Percentiles rank a stretch among this genome's conserved stretches.
These are phyloP conservation scores for Elymus sibiricus DNA, from an alignment of 176 grass and related monocot species.

Conservation along the genomic window DNA sequence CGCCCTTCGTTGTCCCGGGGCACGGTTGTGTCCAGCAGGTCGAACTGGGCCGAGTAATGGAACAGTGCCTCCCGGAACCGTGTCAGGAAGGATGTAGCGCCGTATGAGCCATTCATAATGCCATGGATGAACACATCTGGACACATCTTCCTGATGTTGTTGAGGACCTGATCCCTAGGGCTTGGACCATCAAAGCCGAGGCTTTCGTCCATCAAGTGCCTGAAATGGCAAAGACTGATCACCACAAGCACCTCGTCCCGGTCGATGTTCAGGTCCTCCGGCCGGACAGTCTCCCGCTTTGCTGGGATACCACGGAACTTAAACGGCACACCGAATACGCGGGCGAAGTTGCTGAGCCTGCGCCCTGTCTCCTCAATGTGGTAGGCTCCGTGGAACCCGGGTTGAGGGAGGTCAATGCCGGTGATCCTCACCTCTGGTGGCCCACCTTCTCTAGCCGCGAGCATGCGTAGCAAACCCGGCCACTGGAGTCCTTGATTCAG, in stretches of 20 bases:
- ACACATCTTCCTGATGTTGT: conserved; percentile 31
- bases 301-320: conserved; percentile 19
- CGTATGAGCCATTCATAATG: conserved; percentile 24
- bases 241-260: conserved; percentile 35
- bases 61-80: conserved; percentile 27
- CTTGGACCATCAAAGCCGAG: background rate
- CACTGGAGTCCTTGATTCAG: conserved; percentile 49
- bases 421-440: conserved; percentile 43
- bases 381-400: background rate
- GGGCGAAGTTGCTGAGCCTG: conserved; percentile 10
- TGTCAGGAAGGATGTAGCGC: conserved; percentile 17
- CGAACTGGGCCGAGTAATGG: conserved; percentile 7
- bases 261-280: background rate
- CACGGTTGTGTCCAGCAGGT: background rate
- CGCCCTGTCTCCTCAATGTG: conserved; percentile 24
- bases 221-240: conserved; percentile 14
- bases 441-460: conserved; percentile 4
- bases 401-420: conserved; percentile 19
- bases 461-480: background rate
- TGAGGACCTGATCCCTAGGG: conserved; percentile 28
- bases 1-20: background rate
- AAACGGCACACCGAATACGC: conserved; percentile 16
- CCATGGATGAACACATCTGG: conserved; percentile 50
- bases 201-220: conserved; percentile 26
- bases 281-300: conserved; percentile 17